phyloP scores from a whole-genome alignment of 306 rosid genomes.

The Lablab purpureus region DNA sequence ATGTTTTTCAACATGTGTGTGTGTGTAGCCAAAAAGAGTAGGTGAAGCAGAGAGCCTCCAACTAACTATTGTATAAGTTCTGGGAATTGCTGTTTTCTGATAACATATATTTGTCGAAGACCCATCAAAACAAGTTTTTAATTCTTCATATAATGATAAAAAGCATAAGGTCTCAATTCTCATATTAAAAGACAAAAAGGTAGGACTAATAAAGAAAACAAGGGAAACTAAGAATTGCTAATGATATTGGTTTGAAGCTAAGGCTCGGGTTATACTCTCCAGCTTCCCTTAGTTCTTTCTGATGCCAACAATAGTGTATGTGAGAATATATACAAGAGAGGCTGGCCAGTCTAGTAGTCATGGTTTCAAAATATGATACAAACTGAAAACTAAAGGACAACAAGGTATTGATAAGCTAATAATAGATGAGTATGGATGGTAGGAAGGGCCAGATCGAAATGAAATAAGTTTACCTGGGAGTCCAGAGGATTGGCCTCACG shows the following conservation, averaged over 20 bases:
- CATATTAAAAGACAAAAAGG: slow-evolving; percentile 34
- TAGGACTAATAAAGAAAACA: slow-evolving; percentile 11
- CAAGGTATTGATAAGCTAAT: not conserved
- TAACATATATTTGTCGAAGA: not conserved
- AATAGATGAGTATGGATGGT: not conserved
- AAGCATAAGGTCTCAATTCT: slow-evolving; percentile 17
- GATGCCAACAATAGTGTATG: not conserved
- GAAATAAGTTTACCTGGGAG: slow-evolving; percentile 66
- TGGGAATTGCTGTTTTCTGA: not conserved
- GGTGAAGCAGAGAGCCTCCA: slow-evolving; percentile 1
- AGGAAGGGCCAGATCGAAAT: slow-evolving; percentile 21
- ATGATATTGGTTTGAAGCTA: slow-evolving; percentile 12
- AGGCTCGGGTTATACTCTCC: not conserved
- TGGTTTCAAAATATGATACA: not conserved
- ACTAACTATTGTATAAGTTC: not conserved
- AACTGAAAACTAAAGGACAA: not conserved
- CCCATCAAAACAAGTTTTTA: slow-evolving; percentile 20
- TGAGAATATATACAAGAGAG: not conserved
- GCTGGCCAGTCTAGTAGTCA: not conserved
- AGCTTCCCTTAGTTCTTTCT: slow-evolving; percentile 19
- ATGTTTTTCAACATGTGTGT: not conserved
- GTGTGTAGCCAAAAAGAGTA: not conserved
- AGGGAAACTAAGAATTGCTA: slow-evolving; percentile 8
- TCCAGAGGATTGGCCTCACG: slow-evolving; percentile 89
- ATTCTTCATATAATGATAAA: slow-evolving; percentile 7